Evolutionary conservation across 306 rosid genomes (phyloP), one percentile per base, ranked within the genome.

Genomic region (Cicer yamashitae): DNA sequence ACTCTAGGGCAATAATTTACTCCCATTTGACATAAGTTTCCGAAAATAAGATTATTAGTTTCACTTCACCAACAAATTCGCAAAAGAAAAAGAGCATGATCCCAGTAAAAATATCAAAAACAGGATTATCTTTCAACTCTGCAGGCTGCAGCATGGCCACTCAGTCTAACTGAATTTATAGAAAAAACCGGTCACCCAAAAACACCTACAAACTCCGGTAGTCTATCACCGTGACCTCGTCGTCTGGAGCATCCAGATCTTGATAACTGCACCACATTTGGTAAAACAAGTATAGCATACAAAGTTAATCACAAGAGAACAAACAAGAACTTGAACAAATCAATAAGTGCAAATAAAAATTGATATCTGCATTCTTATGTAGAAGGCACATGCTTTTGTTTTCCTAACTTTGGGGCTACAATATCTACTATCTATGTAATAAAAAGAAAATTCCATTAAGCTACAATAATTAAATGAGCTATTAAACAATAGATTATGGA

Each of bases 151-250:
- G 72, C 43, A 10, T 18, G 18, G 18, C 40, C 56, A 59, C 25
- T 45, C 38, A 43, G 50, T 71, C 70, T 54, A 63, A 20, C 1
- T 46, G 53, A 77, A 47, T 17, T 41, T 43, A 54, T 9, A 43
- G 44, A 72, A 57, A 72, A 57, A 72, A 30, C 43, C 69, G 41
- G 58, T 51, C 79, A 73, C 61, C 70, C 66, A 51, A 25, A 12
- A 40, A 47, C 41, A 74, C 40, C 73, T 90, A 94, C 87, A 94
- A 90, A 86, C 98, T 94, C 84, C 98, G 83, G 81, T 94, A 94
- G 77, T 94, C 98, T 80, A 94, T 94, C 87, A 94, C 98, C 1
- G 98, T 91, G 73, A 94, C 97, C 82, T 94, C 98, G 57, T 94
- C 98, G 37, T 94, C 98, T 0, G 96, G 98, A 10, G 96, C 98